Evolutionary conservation across 2,329 filamentous ascomycete genomes (phyloP), one percentile per base, ranked within the genome.

Genomic region (Xylariomycetidae sp.): DNA sequence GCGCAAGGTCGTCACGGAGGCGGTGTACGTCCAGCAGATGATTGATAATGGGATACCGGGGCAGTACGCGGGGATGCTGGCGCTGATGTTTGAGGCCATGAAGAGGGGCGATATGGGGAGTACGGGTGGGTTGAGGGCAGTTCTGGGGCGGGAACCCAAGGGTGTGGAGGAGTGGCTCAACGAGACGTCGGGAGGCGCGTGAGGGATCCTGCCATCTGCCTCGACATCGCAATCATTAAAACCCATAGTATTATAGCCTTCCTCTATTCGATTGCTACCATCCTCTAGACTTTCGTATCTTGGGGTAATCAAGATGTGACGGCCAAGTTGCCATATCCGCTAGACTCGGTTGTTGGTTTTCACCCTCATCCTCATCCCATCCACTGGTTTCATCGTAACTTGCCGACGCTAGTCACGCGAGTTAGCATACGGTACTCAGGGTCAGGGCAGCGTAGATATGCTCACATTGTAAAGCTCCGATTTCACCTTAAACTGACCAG

Each of bases 341-440:
- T n/a, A n/a, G n/a, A n/a, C n/a, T n/a, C n/a, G n/a, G n/a, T n/a
- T n/a, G n/a, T n/a, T n/a, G n/a, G n/a, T n/a, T n/a, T n/a, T 34
- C 10, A 39, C 37, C n/a, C 20, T 32, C 17, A 39, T 23, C 13
- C 6, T 37, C 33, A 39, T 39, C 14, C 33, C 37, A 17, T 37
- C 37, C 6, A 34, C 30, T 4, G 37, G 37, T 18, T 31, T 36
- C 3, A 26, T 10, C 5, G 29, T 36, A 5, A 39, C 34, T 24
- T 36, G 33, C 18, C 34, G n/a, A 4, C 29, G 32, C 37, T 39
- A 14, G 10, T 26, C 19, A 7, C 13, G 16, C 5, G 9, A 7
- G 17, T 13, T 10, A 22, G 16, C 9, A 12, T 19, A 5, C 9
- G 15, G 10, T 5, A 24, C 29, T 14, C 7, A 16, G 5, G 5